phyloP scores from a whole-genome alignment of 495 filamentous ascomycete species.

The Chaetomium tenue region DNA sequence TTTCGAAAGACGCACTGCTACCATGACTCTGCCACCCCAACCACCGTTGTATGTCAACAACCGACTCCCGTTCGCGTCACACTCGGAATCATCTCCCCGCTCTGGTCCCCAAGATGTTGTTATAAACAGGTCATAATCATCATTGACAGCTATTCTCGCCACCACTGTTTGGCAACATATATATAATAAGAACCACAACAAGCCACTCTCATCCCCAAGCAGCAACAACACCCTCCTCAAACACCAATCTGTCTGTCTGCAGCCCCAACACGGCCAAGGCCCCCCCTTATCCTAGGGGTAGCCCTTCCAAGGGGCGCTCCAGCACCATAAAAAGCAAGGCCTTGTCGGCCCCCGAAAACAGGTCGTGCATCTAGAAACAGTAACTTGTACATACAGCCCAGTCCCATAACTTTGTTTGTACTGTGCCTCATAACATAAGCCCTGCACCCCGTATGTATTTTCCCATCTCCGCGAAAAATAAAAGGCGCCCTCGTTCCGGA shows the following conservation, averaged over 20 bases:
- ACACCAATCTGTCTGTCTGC: background rate
- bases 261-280: background rate
- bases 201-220: background rate
- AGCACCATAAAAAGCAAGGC: background rate
- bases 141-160: constrained; percentile 4
- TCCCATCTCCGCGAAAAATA: background rate
- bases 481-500: background rate
- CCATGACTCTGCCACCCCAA: too few relatives aligned
- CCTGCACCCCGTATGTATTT: constrained; percentile 8
- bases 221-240: background rate
- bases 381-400: constrained; percentile 2
- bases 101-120: background rate
- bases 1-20: too few relatives aligned
- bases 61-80: too few relatives aligned
- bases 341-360: background rate
- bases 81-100: too few relatives aligned
- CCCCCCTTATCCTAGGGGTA: background rate
- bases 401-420: constrained; percentile 1
- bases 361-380: background rate
- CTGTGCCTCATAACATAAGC: background rate
- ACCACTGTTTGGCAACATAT: background rate
- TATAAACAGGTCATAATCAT: constrained; percentile 6
- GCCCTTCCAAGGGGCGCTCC: background rate
- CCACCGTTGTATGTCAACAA: too few relatives aligned
- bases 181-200: background rate